Conservation (phyloP, 495 filamentous ascomycete species). For the Daldinia concentrica region DNA sequence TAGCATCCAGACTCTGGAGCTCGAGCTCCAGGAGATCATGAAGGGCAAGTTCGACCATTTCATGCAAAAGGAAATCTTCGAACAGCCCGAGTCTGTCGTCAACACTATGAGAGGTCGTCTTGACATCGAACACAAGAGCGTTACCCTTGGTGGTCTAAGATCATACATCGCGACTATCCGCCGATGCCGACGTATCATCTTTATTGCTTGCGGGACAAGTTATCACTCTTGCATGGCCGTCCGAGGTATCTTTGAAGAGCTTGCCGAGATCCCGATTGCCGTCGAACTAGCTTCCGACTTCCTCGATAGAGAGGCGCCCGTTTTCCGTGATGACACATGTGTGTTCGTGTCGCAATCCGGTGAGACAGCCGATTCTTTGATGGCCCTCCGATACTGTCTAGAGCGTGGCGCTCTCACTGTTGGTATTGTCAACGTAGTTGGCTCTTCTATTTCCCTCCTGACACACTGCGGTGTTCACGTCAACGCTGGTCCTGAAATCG, state of each 20-base stretch:
- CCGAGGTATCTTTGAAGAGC: conserved; percentile 95
- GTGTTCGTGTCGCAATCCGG: conserved; percentile 99
- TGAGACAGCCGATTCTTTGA: conserved; percentile 97
- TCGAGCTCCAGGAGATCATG: conserved; percentile 99
- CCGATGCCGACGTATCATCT: conserved; percentile 94
- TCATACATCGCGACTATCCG: conserved; percentile 97
- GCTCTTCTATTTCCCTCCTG: conserved; percentile 95
- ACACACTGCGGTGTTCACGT: conserved; percentile 99
- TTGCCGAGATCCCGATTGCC: conserved; percentile 96
- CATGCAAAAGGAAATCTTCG: conserved; percentile 99
- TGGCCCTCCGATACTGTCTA: conserved; percentile 96
- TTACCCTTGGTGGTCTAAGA: conserved; percentile 93
- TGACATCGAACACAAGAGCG: conserved; percentile 88
- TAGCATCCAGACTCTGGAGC: conserved; percentile 96
- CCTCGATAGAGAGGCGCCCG: conserved; percentile 95
- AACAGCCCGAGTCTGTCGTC: conserved; percentile 98
- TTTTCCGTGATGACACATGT: conserved; percentile 99
- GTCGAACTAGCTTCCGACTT: conserved; percentile 98
- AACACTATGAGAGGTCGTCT: conserved; percentile 99
- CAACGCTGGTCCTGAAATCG: conserved; percentile 98
- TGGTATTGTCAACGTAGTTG: conserved; percentile 97
- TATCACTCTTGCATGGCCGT: conserved; percentile 99
- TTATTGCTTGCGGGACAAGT: conserved; percentile 97
- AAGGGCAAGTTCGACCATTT: conserved; percentile 99
- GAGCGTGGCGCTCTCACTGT: conserved; percentile 97